These are phyloP conservation scores for Petasospora fabianii DNA, from an alignment of 1,139 yeast species.

Conservation along the genomic window DNA sequence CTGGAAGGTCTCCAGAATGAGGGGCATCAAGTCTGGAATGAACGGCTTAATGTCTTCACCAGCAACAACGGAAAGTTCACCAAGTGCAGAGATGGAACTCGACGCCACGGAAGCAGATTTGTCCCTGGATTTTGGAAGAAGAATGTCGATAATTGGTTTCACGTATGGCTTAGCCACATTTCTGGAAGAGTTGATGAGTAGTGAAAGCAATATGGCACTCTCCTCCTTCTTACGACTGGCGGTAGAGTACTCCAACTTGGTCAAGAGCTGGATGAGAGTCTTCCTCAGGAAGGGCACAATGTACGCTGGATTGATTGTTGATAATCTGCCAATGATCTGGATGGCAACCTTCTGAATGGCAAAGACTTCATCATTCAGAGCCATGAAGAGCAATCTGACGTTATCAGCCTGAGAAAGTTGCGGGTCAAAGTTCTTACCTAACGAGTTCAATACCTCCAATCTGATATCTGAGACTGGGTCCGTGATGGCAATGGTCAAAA, in stretches of 20 bases:
- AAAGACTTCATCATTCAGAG: slow-evolving; percentile 87
- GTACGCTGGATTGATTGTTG: slow-evolving; percentile 89
- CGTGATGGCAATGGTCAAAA: slow-evolving; percentile 82
- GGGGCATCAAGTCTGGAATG: slow-evolving; percentile 76
- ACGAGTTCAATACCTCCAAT: slow-evolving; percentile 66
- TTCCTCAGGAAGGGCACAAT: slow-evolving; percentile 90
- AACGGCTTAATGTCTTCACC: slow-evolving; percentile 80
- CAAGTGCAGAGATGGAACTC: slow-evolving; percentile 83
- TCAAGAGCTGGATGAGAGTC: slow-evolving; percentile 76
- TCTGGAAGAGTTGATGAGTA: slow-evolving; percentile 72
- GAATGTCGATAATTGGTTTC: slow-evolving; percentile 80
- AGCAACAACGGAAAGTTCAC: slow-evolving; percentile 83
- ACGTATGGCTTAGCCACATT: slow-evolving; percentile 86
- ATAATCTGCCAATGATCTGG: slow-evolving; percentile 74
- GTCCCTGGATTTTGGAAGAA: slow-evolving; percentile 75
- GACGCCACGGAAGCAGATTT: slow-evolving; percentile 77
- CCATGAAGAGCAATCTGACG: slow-evolving; percentile 78
- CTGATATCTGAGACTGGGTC: slow-evolving; percentile 86
- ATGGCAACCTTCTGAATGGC: slow-evolving; percentile 80
- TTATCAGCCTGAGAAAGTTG: slow-evolving; percentile 93
- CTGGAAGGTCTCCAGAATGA: slow-evolving; percentile 81
- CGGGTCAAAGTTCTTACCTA: slow-evolving; percentile 79
- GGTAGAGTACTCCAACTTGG: slow-evolving; percentile 80
- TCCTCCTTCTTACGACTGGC: slow-evolving; percentile 80
- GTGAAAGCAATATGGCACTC: slow-evolving; percentile 70